Base-by-base conservation (phyloP, 768 basidiomycete species). In the Suillus lakei region DNA sequence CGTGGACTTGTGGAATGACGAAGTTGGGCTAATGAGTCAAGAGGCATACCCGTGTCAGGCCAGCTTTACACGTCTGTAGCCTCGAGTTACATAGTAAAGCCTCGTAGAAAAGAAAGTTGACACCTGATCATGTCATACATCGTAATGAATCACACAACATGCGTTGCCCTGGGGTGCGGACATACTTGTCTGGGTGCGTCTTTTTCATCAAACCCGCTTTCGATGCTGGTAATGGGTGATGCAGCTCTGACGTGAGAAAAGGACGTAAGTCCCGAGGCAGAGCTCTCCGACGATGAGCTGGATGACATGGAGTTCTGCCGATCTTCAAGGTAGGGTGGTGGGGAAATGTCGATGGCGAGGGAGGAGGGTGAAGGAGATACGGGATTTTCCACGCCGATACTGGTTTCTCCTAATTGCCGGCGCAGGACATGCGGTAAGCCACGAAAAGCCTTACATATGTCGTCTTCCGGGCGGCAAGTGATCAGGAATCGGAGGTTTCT, bases 371-470 rank as follows among this genome's bases (percentile, higher is more conserved):
- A n/a, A 3, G 44, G 4, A n/a, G 21, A n/a, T 44, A 44, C 21
- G 21, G 15, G 43, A 8, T 44, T 21, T 44, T 44, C 43, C 43
- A 21, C 43, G 21, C 43, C 43, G 21, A 9, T 41, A 41, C 39
- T n/a, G 9, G 44, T n/a, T 44, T 44, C 44, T n/a, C 44, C 44
- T n/a, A 44, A n/a, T n/a, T 44, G 44, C 44, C 44, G 44, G 44
- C 44, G 44, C 9, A 44, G 8, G 3, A 44, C 8, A 44, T 44
- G 44, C 44, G 44, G 44, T n/a, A 10, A n/a, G 9, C 44, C 9
- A n/a, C 44, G 44, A 4, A 60, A 23, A 9, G 59, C 59, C 7
- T 39, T 28, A 18, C 41, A 39, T 28, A 62, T 62, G 36, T 62
- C 61, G 4, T 55, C 36, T 26, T 62, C 61, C 21, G 28, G 50